Base-by-base conservation (phyloP, 257 asterid genomes). In the Solanum habrochaites region DNA sequence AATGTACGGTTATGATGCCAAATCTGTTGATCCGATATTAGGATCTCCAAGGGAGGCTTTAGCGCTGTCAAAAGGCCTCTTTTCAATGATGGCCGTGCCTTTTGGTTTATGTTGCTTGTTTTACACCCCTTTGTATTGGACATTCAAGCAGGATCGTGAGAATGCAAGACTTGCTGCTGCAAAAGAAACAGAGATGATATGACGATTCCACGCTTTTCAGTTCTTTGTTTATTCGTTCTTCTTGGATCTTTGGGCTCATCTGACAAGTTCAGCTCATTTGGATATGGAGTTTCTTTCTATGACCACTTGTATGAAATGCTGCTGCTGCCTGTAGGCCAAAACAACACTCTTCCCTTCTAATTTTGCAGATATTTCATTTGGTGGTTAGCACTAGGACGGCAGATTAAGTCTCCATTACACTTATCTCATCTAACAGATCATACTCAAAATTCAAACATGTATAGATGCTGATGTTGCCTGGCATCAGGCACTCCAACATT, bases 21-120 rank as follows among this genome's bases (percentile, higher is more conserved):
- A 93, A 90, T 84, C 82, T 73, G 94, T 97, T 6, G 99, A 95
- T 88, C 99, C 98, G 4, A 13, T 91, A 39, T 78, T 90, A 39
- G 99, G 99, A 23, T 94, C 99, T 8, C 29, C 93, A 8, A 88
- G 90, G 72, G 99, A 90, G 93, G 99, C 99, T 0, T 47, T 90
- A 6, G 99, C 99, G 0, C 84, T 97, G 93, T 97, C 99, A 14
- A 94, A 90, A 83, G 99, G 99, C 83, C 96, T 97, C 42, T 90
- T 97, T 29, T 83, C 97, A 25, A 93, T 97, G 99, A 97, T 97
- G 99, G 96, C 92, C 11, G 93, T 94, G n/a, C 99, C 99, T 3
- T 94, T 94, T 56, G 98, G 97, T 39, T 88, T 97, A 92, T 97
- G 98, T 88, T 60, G 96, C 89, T 90, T 97, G 94, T 97, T 95